Base-by-base conservation (phyloP, 768 basidiomycete genomes). In the Leucocoprinus sp. region DNA sequence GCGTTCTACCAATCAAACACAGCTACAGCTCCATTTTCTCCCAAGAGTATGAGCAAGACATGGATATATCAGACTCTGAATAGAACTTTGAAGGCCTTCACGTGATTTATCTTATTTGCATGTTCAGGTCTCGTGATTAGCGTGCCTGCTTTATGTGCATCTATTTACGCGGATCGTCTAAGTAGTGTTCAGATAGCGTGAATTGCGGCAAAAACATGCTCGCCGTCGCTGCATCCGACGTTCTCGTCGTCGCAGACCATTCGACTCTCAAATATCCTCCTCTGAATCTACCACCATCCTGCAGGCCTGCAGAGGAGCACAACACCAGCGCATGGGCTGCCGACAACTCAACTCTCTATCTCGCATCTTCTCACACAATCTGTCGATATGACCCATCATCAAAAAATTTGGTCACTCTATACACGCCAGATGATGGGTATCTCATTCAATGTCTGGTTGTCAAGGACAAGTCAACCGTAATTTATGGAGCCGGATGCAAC, bases 331-430 rank as follows among this genome's bases (percentile, higher is more conserved):
- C 67, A 12, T 87, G 84, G 84, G 69, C 79, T 14, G 57, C 67
- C 2, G 76, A 84, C 58, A 77, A 74, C 49, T 59, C 65, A 23
- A 62, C 59, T 48, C 67, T 86, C 18, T 83, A 75, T 54, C 56
- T 86, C 28, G 66, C 76, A 1, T 72, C 71, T 8, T 52, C 64
- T 33, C 57, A 67, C 17, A 60, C 55, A 3, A 71, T 87, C 52
- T 69, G 73, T 44, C 66, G 66, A 59, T 84, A 81, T 52, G 73
- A 77, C 14, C 60, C 72, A 12, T 57, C 65, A 1, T 66, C 71
- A 12, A 67, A 70, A 39, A 58, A 64, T 9, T 46, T 81, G 39
- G 64, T 67, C 35, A 65, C 69, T 11, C 50, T 83, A 5, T 72
- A 72, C 48, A 45, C 54, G 9, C 59, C 61, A 14, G 47, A 58